Base-by-base conservation (phyloP, 805 yeast genomes). In the Spencermartinsiella europaea region DNA sequence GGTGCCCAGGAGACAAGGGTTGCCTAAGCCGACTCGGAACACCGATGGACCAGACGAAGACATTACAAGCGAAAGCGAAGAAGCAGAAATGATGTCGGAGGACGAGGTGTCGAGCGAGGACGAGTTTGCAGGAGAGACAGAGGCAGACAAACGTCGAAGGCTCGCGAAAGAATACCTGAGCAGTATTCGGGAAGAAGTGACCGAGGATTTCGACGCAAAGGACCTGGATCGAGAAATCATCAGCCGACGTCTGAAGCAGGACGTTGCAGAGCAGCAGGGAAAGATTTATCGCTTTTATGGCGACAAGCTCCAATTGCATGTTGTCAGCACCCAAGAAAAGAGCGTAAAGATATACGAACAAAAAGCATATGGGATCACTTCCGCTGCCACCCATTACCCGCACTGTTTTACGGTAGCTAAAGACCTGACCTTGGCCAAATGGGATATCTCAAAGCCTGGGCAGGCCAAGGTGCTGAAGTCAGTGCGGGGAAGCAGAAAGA, bases 101-200 rank as follows among this genome's bases (percentile, higher is more conserved):
- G 58, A 83, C n/a, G 85, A 81, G 55, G 12, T 12, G 10, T 78
- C 76, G 14, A 80, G 84, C 12, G 91, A 83, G 27, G 93, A 82
- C 54, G 95, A 83, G 55, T 79, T 80, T 53, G 79, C 71, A 14
- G 74, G 73, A 15, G 98, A 91, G 65, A 78, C 79, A 40, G 95
- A 90, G 5, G 95, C 96, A 0, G 99, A 93, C 60, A 89, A 87
- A 66, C 79, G 99, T 66, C 79, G 99, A 67, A 74, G 98, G 60
- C 73, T 93, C 49, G 98, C 98, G 15, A 89, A 89, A 65, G 93
- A 90, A 65, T 93, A 93, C 65, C 70, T 93, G 52, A 89, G 83
- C 39, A 85, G 84, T 59, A 68, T 93, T 59, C 80, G 85, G 62
- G 67, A 71, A 2, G 87, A 83, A 51, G 50, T 64, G 12, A 62